Conservation (phyloP, 768 basidiomycete species). For the Leccinellum albellum region DNA sequence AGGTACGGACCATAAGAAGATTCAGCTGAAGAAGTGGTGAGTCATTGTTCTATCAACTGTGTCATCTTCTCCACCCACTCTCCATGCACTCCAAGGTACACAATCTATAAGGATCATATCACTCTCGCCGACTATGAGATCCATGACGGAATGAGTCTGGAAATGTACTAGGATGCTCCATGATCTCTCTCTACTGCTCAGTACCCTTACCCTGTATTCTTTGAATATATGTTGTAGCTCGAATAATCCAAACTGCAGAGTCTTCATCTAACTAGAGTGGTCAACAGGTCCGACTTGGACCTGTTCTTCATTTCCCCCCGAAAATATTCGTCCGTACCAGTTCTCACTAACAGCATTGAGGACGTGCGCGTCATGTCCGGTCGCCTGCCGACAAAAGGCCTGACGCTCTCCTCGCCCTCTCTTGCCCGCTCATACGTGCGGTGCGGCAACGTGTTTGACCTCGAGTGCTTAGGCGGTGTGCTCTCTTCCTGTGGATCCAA, state of each 20-base stretch:
- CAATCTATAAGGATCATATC: conserved; percentile 94
- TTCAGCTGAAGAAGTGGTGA: conserved; percentile 95
- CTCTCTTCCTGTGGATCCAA: conserved; percentile 18
- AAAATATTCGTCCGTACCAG: neutral
- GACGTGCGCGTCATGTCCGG: conserved; percentile 17
- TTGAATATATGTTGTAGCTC: conserved; percentile 5
- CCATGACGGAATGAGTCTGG: conserved; percentile 87
- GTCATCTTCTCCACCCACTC: neutral
- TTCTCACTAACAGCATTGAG: conserved; percentile 15
- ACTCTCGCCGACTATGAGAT: conserved; percentile 92
- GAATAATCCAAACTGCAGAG: neutral
- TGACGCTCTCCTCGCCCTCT: conserved; percentile 12
- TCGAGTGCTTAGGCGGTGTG: conserved; percentile 20
- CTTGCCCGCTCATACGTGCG: conserved; percentile 43
- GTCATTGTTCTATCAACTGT: conserved; percentile 21
- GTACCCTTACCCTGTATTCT: no score
- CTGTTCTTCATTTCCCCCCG: conserved; percentile 7
- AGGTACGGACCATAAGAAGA: conserved; percentile 82
- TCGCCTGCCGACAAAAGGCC: conserved; percentile 24
- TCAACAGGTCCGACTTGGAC: conserved; percentile 20
- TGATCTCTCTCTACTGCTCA: neutral
- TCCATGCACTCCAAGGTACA: conserved; percentile 62
- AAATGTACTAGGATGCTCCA: conserved; percentile 64
- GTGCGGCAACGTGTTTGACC: conserved; percentile 35
- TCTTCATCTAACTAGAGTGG: neutral